These are phyloP conservation scores for Tetracladium setigerum DNA, from an alignment of 495 filamentous ascomycete species.

Conservation along the genomic window DNA sequence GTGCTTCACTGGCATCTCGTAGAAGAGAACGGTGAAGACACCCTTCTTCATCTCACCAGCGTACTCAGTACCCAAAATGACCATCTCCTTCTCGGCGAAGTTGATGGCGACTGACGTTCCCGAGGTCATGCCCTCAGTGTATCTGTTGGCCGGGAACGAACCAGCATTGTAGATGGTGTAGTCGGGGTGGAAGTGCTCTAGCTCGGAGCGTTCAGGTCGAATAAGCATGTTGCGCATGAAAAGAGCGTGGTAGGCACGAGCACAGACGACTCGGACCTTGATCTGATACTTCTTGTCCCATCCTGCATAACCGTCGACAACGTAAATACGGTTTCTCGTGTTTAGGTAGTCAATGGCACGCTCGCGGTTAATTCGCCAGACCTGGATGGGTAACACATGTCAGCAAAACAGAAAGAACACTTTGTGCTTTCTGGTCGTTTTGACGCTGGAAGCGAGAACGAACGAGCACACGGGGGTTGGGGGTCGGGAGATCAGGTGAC, in stretches of 20 bases:
- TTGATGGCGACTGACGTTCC: slow-evolving; percentile 82
- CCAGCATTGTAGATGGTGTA: slow-evolving; percentile 99
- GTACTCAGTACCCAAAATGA: slow-evolving; percentile 98
- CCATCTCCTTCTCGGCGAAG: slow-evolving; percentile 90
- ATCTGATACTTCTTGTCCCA: slow-evolving; percentile 99
- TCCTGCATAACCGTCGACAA: slow-evolving; percentile 92
- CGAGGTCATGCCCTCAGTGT: slow-evolving; percentile 97
- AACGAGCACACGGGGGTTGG: neutral
- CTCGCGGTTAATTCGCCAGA: slow-evolving; percentile 99
- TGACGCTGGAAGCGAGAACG: neutral
- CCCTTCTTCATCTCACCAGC: slow-evolving; percentile 99
- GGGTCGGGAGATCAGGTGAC: neutral
- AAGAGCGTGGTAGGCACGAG: slow-evolving; percentile 96
- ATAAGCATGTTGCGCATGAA: slow-evolving; percentile 99
- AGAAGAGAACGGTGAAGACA: slow-evolving; percentile 98
- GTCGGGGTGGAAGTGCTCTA: slow-evolving; percentile 95
- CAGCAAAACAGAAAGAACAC: slow-evolving; percentile 1
- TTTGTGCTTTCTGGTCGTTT: neutral
- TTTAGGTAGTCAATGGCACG: slow-evolving; percentile 98
- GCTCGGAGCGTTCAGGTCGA: slow-evolving; percentile 79
- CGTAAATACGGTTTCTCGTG: slow-evolving; percentile 97
- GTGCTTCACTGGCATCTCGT: slow-evolving; percentile 99
- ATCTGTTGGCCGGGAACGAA: slow-evolving; percentile 96
- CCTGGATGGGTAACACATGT: slow-evolving; percentile 48
- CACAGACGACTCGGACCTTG: slow-evolving; percentile 95